Evolutionary conservation across 768 basidiomycete genomes (phyloP), one percentile per base, ranked within the genome.

Genomic region (Leucocoprinus leucothites): DNA sequence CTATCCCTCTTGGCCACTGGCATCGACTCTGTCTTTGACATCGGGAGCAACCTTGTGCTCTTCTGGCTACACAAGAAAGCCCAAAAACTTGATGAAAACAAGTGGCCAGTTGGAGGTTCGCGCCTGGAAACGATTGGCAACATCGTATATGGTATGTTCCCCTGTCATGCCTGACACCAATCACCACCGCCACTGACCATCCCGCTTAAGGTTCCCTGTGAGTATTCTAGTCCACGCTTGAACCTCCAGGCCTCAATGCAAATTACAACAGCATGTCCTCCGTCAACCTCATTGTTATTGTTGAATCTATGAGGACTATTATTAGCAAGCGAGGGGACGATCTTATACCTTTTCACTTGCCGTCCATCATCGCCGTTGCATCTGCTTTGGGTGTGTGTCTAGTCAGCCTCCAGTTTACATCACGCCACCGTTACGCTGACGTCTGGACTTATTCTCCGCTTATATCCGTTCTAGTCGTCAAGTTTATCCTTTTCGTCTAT

Each of bases 71-170:
- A 98, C 70, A 75, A 75, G 61, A 87, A 92, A 62, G 85, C 92
- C 1, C 70, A 63, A 9, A 77, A 62, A 31, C 78, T 96, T 58
- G 94, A 97, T 64, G 61, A 74, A 41, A 91, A 87, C 68, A 89
- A 89, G 61, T 98, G 93, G 94, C 94, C 95, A 25, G 88, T 93
- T 3, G 87, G 94, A 47, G 94, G 94, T 35, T 83, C 89, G n/a
- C 81, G 93, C 45, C 78, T 97, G 43, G 90, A 94, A 67, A 94
- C 90, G 3, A 91, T 93, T 52, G 91, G 91, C 11, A 94, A 95
- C 62, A 85, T 94, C 56, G 74, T 91, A 51, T 96, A 94, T 61
- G 93, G 91, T 83, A 43, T 35, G 64, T 59, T 48, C 48, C 26
- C 45, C 11, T 38, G 16, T 38, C 16, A 38, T 38, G 11, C 46